Evolutionary conservation across 2,329 filamentous ascomycete genomes (phyloP).

Genomic region (Lachnellula occidentalis): DNA sequence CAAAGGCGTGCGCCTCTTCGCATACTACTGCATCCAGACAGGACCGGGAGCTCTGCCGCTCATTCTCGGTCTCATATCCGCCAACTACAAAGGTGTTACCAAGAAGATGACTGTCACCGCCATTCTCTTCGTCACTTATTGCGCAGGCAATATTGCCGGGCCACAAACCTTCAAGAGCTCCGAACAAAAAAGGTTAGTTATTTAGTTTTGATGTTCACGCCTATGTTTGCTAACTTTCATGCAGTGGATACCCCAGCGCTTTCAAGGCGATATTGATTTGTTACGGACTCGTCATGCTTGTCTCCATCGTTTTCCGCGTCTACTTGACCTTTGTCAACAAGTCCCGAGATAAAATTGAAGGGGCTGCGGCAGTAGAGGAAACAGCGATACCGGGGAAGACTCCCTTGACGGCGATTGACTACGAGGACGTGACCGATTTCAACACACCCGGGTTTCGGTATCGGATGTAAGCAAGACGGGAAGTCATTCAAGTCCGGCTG

Average conservation of each 20-base stretch:
- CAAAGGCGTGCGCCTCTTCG: conserved; percentile 25
- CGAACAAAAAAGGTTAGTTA: conserved; percentile 12
- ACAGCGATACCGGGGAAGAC: conserved; percentile 33
- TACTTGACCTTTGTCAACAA: conserved; percentile 23
- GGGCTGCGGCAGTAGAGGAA: conserved; percentile 28
- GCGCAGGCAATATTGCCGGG: conserved; percentile 26
- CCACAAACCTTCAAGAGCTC: conserved; percentile 19
- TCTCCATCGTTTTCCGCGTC: conserved; percentile 18
- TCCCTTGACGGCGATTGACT: conserved; percentile 40
- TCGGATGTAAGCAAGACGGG: conserved; percentile 34
- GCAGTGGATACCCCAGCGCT: conserved; percentile 21
- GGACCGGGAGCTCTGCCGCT: conserved; percentile 28
- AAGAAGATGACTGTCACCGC: conserved; percentile 31
- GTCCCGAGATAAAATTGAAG: conserved; percentile 38
- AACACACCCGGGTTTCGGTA: conserved; percentile 55
- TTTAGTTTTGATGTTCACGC: neutral
- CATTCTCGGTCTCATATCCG: conserved; percentile 27
- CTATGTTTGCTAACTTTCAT: neutral
- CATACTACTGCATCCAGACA: conserved; percentile 28
- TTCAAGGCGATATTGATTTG: conserved; percentile 27
- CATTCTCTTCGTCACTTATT: conserved; percentile 19
- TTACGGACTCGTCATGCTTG: conserved; percentile 16
- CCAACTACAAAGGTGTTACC: conserved; percentile 29
- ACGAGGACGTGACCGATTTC: conserved; percentile 57
- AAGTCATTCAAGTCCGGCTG: too few species aligned